Evolutionary conservation across 179 eudicot genomes (phyloP).

Genomic region (Spergularia azorica): DNA sequence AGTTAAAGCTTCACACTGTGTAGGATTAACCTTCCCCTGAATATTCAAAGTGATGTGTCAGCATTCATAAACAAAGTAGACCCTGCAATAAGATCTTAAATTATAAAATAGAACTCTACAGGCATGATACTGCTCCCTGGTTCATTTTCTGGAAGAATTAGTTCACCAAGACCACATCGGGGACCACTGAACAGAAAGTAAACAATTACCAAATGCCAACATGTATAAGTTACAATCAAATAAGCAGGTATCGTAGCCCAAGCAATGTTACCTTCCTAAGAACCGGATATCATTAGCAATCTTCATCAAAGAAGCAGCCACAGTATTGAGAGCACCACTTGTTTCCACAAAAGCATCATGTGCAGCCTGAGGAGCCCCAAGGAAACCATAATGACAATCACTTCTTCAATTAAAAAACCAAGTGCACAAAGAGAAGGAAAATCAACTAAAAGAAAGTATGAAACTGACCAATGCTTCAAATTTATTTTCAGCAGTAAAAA

Average conservation of each 20-base stretch:
- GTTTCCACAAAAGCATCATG: slow-evolving; percentile 98
- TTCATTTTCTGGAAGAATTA: slow-evolving; percentile 98
- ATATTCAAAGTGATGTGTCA: slow-evolving; percentile 21
- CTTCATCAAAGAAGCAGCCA: slow-evolving; percentile 94
- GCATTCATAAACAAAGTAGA: slow-evolving; percentile 2
- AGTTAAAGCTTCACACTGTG: slow-evolving; percentile 98
- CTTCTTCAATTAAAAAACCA: neutral
- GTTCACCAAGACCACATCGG: slow-evolving; percentile 97
- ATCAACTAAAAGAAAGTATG: slow-evolving; percentile 8
- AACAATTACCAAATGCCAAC: slow-evolving; percentile 18
- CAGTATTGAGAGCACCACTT: slow-evolving; percentile 89
- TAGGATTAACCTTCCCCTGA: slow-evolving; percentile 97
- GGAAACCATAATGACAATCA: neutral
- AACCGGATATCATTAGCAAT: slow-evolving; percentile 94
- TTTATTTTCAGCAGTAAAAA: slow-evolving; percentile 97
- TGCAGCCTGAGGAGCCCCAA: slow-evolving; percentile 67
- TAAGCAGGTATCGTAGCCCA: slow-evolving; percentile 1
- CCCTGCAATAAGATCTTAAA: neutral
- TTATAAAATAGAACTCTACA: slow-evolving; percentile 41
- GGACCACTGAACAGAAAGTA: slow-evolving; percentile 70
- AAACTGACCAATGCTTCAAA: slow-evolving; percentile 91
- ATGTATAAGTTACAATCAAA: slow-evolving; percentile 11
- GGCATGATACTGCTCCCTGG: slow-evolving; percentile 99
- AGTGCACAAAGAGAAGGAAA: slow-evolving; percentile 2
- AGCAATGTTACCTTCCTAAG: slow-evolving; percentile 74